phyloP scores from a whole-genome alignment of 495 filamentous ascomycete species.

The Arthonia radiata region DNA sequence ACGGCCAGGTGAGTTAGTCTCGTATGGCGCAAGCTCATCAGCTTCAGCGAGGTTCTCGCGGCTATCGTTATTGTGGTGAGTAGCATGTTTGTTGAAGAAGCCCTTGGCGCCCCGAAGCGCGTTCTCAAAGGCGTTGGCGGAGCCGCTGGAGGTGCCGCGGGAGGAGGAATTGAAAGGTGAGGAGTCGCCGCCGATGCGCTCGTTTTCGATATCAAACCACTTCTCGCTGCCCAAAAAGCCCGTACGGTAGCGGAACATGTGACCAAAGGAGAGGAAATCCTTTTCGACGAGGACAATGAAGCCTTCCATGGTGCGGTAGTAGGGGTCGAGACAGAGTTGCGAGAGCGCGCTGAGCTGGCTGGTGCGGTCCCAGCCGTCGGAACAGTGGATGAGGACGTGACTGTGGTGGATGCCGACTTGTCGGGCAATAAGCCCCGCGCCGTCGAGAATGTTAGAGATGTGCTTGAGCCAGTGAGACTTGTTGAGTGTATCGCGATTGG shows the following conservation, averaged over 20 bases:
- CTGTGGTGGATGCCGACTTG: slow-evolving; percentile 81
- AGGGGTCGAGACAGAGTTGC: slow-evolving; percentile 85
- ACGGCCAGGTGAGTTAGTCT: slow-evolving; percentile 18
- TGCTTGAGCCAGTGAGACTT: slow-evolving; percentile 87
- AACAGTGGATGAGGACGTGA: slow-evolving; percentile 91
- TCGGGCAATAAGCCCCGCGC: slow-evolving; percentile 57
- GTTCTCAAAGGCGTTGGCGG: slow-evolving; percentile 59
- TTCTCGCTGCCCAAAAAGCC: slow-evolving; percentile 74
- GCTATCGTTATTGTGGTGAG: slow-evolving; percentile 41
- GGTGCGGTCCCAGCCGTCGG: slow-evolving; percentile 95
- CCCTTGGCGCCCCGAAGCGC: slow-evolving; percentile 69
- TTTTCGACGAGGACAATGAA: slow-evolving; percentile 94
- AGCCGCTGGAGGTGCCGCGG: slow-evolving; percentile 15
- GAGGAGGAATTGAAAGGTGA: slow-evolving; percentile 8
- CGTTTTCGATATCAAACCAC: slow-evolving; percentile 78
- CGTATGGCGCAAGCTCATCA: slow-evolving; percentile 34
- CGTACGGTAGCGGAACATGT: slow-evolving; percentile 82
- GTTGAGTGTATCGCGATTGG: slow-evolving; percentile 54
- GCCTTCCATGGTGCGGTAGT: slow-evolving; percentile 83
- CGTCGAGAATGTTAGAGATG: slow-evolving; percentile 62
- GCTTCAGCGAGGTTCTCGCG: slow-evolving; percentile 36
- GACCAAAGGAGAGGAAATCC: slow-evolving; percentile 92
- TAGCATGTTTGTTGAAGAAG: slow-evolving; percentile 56
- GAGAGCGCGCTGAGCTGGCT: slow-evolving; percentile 85
- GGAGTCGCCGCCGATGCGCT: slow-evolving; percentile 25